Conservation (phyloP, 108 stramenopile species). For the Stephanodiscus triporus region DNA sequence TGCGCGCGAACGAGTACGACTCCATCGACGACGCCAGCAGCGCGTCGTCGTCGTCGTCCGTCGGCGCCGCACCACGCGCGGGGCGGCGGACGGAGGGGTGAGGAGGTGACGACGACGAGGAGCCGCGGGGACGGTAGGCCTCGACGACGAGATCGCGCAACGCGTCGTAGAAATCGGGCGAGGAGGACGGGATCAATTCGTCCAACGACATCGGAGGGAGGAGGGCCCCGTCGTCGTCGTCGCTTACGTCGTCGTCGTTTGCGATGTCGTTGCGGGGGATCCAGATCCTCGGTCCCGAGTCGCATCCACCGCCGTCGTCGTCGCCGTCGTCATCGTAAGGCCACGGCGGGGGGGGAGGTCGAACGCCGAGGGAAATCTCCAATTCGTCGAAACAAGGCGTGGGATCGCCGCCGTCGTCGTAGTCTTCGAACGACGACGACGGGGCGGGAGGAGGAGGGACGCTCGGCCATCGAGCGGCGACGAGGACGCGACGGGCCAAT, state of each 20-base stretch:
- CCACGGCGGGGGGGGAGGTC: not conserved
- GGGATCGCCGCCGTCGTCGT: not conserved
- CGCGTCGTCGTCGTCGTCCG: too few species aligned
- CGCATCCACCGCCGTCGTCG: not conserved
- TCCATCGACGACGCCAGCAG: conserved; percentile 36
- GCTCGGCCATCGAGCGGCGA: conserved; percentile 20
- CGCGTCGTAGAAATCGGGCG: too few species aligned
- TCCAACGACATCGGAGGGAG: too few species aligned
- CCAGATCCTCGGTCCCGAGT: too few species aligned
- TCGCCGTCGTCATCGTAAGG: not conserved
- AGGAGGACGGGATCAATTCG: too few species aligned
- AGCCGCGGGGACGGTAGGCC: not conserved
- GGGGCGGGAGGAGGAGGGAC: not conserved
- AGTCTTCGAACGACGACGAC: not conserved
- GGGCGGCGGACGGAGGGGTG: too few species aligned
- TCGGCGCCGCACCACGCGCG: too few species aligned
- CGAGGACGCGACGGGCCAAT: conserved; percentile 37
- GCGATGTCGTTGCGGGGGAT: too few species aligned
- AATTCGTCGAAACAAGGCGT: conserved; percentile 45
- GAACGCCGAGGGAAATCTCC: conserved; percentile 28
- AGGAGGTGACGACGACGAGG: not conserved
- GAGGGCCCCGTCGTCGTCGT: not conserved
- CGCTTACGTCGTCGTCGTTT: not conserved
- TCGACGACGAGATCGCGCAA: not conserved
- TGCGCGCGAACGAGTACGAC: conserved; percentile 40